Conservation (phyloP, 345 rosid genomes). For the Euclidium syriacum region DNA sequence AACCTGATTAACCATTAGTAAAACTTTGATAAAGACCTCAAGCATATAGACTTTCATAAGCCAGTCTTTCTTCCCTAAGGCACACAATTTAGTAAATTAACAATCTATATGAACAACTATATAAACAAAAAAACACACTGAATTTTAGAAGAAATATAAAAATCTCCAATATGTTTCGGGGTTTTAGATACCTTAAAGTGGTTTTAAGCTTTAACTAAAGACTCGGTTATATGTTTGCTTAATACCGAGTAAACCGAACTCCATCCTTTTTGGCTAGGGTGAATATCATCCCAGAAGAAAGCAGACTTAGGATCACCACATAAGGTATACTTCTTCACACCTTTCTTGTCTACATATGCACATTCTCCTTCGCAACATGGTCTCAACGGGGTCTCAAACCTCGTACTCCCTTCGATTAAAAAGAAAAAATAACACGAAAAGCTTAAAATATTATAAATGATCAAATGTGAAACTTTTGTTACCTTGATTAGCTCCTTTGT, state of each 20-base stretch:
- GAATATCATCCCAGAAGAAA: conserved; percentile 44
- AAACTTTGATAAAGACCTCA: too few relatives aligned
- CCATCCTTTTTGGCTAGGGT: conserved; percentile 48
- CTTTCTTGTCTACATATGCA: conserved; percentile 25
- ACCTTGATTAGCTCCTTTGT: conserved; percentile 24
- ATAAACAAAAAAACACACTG: too few relatives aligned
- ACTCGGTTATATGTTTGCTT: conserved; percentile 8
- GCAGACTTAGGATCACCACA: conserved; percentile 32
- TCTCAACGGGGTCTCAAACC: conserved; percentile 36
- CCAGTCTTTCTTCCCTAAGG: too few relatives aligned
- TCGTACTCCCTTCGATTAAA: too few relatives aligned
- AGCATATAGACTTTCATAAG: too few relatives aligned
- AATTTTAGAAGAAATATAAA: too few relatives aligned
- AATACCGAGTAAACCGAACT: conserved; percentile 27
- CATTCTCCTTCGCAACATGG: conserved; percentile 52
- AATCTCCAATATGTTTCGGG: not conserved
- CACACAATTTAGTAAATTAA: too few relatives aligned
- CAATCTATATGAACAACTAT: too few relatives aligned
- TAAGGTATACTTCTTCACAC: conserved; percentile 27
- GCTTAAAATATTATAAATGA: not conserved
- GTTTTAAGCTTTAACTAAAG: not conserved
- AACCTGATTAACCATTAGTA: too few relatives aligned
- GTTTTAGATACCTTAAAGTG: not conserved
- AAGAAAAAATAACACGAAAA: too few relatives aligned
- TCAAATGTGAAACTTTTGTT: not conserved